Base-by-base conservation (phyloP, 169 alveolate genomes). In the Babesia ovis region DNA sequence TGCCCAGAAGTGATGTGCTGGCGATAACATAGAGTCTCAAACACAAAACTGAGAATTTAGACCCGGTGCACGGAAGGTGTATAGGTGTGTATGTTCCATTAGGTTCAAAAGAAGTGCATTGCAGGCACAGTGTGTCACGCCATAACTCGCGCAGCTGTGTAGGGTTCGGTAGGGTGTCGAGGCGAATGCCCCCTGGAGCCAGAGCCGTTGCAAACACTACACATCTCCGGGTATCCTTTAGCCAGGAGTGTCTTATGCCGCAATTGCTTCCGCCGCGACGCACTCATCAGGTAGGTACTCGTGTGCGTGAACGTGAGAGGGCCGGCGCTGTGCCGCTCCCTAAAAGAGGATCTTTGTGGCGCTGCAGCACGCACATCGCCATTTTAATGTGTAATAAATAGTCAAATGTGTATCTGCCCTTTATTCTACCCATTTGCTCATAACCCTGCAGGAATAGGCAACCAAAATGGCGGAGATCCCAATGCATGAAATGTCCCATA, bases 391-490 rank as follows among this genome's bases (percentile, higher is more conserved):
- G 23, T 34, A 22, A 14, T 4, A 23, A 32, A 1, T 34, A 0
- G 6, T 29, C 4, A 18, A 37, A 4, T 8, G 27, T 31, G 45
- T 57, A 32, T 31, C 25, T 11, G 9, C 6, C 22, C 6, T 35
- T 4, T 57, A 31, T 22, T 12, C 32, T 31, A 46, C 14, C 35
- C 46, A 2, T 25, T 18, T 14, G 48, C 37, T 64, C 61, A 64
- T 32, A 29, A 11, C 11, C 6, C 16, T 34, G 48, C 54, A 59
- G 71, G 77, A 59, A 53, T 22, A 20, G 75, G 48, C 51, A 29
- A 4, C 31, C 22, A 79, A 56, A 41, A 79, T 79, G 86, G 67
- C 71, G 55, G 68, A 70, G 35, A 46, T 79, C 61, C 77, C 72
- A 37, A 51, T 79, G 60, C 67, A 69, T 18, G 86, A 69, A 45